These are phyloP conservation scores for Xenoacremonium recifei DNA, from an alignment of 2,329 filamentous ascomycete genomes.

Conservation along the genomic window DNA sequence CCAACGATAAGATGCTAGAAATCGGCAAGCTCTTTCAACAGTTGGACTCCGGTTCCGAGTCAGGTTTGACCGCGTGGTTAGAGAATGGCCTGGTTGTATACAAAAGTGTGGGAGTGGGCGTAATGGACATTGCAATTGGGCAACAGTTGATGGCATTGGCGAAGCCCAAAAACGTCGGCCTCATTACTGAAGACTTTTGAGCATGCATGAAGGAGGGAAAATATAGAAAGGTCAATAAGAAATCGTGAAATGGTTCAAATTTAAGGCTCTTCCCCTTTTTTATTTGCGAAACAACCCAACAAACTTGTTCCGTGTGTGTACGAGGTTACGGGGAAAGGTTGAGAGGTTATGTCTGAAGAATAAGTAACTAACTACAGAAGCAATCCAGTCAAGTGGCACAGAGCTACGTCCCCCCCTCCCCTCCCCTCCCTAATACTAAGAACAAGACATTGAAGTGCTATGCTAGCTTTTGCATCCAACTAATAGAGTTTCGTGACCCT, in stretches of 20 bases:
- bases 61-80: conserved; percentile 54
- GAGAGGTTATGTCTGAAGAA: too few species aligned
- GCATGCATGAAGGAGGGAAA: background rate
- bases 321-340: too few species aligned
- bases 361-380: too few species aligned
- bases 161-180: conserved; percentile 51
- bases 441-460: too few species aligned
- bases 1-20: conserved; percentile 24
- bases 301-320: too few species aligned
- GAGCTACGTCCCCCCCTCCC: too few species aligned
- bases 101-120: conserved; percentile 65
- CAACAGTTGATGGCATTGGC: conserved; percentile 56
- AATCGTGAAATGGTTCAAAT: background rate
- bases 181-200: conserved; percentile 23
- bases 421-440: too few species aligned
- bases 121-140: conserved; percentile 68
- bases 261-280: too few species aligned
- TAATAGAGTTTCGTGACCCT: too few species aligned
- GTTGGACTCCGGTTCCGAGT: background rate
- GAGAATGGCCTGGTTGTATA: conserved; percentile 65
- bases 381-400: too few species aligned
- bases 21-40: conserved; percentile 54
- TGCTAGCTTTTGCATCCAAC: too few species aligned
- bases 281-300: too few species aligned
- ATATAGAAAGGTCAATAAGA: conserved; percentile 1